Evolutionary conservation across 306 rosid genomes (phyloP).

Genomic region (Cucurbita ficifolia): DNA sequence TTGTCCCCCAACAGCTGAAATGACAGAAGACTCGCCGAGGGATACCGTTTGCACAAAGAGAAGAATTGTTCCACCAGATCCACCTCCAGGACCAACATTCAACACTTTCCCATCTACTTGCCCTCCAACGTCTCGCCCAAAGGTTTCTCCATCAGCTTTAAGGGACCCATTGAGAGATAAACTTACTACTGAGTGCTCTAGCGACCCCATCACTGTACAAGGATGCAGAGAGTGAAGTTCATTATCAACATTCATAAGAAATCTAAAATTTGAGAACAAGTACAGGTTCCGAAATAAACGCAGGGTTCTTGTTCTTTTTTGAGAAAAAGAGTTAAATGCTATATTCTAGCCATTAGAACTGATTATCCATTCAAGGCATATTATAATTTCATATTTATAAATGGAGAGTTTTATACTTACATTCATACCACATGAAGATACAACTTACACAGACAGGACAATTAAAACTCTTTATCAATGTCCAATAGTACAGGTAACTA

Average conservation of each 20-base stretch:
- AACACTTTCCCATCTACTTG: slow-evolving; percentile 25
- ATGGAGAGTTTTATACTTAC: not conserved
- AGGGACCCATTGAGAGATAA: slow-evolving; percentile 61
- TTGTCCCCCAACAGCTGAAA: slow-evolving; percentile 73
- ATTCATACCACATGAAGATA: not conserved
- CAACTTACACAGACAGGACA: not conserved
- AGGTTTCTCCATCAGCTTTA: slow-evolving; percentile 82
- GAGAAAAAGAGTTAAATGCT: not conserved
- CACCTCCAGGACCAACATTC: slow-evolving; percentile 86
- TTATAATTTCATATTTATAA: not conserved
- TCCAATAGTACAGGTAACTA: not conserved
- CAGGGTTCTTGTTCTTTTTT: not conserved
- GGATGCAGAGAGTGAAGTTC: not conserved
- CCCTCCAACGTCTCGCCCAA: slow-evolving; percentile 38
- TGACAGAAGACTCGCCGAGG: slow-evolving; percentile 49
- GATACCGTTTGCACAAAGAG: slow-evolving; percentile 49
- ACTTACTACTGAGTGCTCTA: slow-evolving; percentile 71
- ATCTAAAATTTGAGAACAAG: not conserved
- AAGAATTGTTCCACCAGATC: slow-evolving; percentile 95
- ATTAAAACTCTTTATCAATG: not conserved
- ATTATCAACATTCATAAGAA: not conserved
- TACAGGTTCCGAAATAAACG: not conserved
- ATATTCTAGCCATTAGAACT: not conserved
- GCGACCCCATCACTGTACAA: slow-evolving; percentile 75
- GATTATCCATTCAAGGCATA: not conserved